Base-by-base conservation (phyloP, 2,329 filamentous ascomycete species). In the Pestalotiopsis sp. region DNA sequence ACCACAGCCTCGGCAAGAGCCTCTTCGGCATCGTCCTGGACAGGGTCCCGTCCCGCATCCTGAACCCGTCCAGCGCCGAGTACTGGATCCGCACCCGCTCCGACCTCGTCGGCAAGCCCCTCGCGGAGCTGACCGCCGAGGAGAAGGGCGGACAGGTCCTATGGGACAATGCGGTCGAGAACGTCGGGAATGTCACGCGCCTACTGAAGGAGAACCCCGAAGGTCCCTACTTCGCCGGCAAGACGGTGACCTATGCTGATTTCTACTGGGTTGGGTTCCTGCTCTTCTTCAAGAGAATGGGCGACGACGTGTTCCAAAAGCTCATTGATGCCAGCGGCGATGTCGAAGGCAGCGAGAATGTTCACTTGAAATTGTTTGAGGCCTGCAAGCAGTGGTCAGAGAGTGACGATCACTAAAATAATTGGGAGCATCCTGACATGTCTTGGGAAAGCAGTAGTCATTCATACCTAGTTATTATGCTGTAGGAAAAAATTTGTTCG, bases 141-240 rank as follows among this genome's bases (percentile, higher is more conserved):
- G 72, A 82, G n/a, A 85, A 84, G 1, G 86, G 84, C 0, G 85
- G 88, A 11, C 68, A 78, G 23, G 82, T 82, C 0, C 45, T 52
- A 14, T 92, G 86, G 84, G 78, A 82, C 13, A 59, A 72, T 20
- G 76, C 77, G 0, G 85, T 83, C 0, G 77, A 81, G 69, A 75
- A 79, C 1, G 23, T 86, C 9, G 72, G 72, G 7, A 76, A 80
- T 60, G 72, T 82, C 1, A 82, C 83, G 62, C 81, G 76, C 1
- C 72, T 89, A 67, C 74, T 92, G 70, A 84, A 85, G 72, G 86
- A 89, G 78, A 86, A 86, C 49, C 75, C 80, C 0, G 83, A 84
- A 0, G 91, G 91, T 0, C 87, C 88, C 0, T 93, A 88, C 75
- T 88, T 93, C 67, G 63, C 87, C 70, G 91, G 91, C 0, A 78